Conservation (phyloP, 805 yeast genomes). For the Torulaspora franciscae region DNA sequence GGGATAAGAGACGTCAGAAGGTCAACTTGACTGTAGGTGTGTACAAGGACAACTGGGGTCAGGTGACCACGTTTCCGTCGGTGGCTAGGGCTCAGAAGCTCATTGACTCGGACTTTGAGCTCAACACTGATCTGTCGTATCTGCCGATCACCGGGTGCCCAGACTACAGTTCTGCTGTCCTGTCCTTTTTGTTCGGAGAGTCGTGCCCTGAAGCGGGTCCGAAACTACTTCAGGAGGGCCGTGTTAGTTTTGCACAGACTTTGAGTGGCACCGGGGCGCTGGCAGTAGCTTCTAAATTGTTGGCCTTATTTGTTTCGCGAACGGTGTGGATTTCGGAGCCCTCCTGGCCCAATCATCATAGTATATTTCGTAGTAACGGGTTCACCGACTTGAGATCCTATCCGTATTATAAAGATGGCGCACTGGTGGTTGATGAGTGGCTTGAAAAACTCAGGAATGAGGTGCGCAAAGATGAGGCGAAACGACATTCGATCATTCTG, state of each 20-base stretch:
- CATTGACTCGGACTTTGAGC: slow-evolving; percentile 43
- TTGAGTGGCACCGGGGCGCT: slow-evolving; percentile 94
- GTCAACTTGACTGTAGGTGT: slow-evolving; percentile 56
- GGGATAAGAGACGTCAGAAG: slow-evolving; percentile 55
- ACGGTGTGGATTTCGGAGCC: slow-evolving; percentile 72
- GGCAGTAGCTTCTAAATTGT: slow-evolving; percentile 75
- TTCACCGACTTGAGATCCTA: slow-evolving; percentile 52
- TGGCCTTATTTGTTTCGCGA: slow-evolving; percentile 44
- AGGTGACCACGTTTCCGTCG: slow-evolving; percentile 37
- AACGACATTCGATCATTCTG: slow-evolving; percentile 47
- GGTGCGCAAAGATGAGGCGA: slow-evolving; percentile 5
- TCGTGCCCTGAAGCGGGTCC: slow-evolving; percentile 47
- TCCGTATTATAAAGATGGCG: slow-evolving; percentile 70
- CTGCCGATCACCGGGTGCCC: slow-evolving; percentile 74
- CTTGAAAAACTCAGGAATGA: slow-evolving; percentile 44
- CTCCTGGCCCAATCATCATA: slow-evolving; percentile 91
- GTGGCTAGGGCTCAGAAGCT: slow-evolving; percentile 29
- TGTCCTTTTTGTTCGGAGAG: slow-evolving; percentile 66
- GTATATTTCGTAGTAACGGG: slow-evolving; percentile 72
- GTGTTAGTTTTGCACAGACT: slow-evolving; percentile 82
- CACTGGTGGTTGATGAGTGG: slow-evolving; percentile 62
- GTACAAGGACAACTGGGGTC: slow-evolving; percentile 80
- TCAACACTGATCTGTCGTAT: slow-evolving; percentile 56
- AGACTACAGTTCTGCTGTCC: slow-evolving; percentile 60
- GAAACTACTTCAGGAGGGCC: slow-evolving; percentile 50